Evolutionary conservation across 1,284 basidiomycete genomes (phyloP), one percentile per base, ranked within the genome.

Genomic region (Cutaneotrichosporon daszewskae): DNA sequence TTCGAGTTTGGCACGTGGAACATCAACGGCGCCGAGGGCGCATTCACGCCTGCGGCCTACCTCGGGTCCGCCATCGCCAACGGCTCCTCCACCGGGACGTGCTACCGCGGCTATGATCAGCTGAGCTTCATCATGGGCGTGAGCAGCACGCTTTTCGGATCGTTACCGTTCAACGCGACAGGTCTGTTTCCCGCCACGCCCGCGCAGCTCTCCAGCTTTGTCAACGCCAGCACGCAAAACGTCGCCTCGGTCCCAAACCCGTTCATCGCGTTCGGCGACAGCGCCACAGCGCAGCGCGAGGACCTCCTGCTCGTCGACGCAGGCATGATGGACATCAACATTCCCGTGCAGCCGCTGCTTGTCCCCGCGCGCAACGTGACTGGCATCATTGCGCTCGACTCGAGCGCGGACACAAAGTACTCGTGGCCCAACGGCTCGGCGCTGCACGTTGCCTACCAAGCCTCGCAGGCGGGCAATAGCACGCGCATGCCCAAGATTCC

Each of bases 341-440:
- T 77, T 20, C 76, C 76, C 1, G 51, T 77, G 26, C 72, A 73
- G 45, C 75, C 77, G 0, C 65, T 78, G 1, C 57, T 78, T 14
- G 64, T 74, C 48, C 71, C 73, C n/a, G 64, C 63, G 6, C 67
- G 77, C 29, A 54, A 59, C 2, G 60, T 78, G 33, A 77, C 78
- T 52, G 60, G 72, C 31, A 72, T 79, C 51, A 46, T 79, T 37
- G 76, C 75, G 0, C 66, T 76, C 22, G 77, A 79, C 55, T 62
- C 64, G 4, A 72, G 70, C 0, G 74, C 70, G 31, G 77, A 79
- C 53, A 72, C 73, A 3, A 58, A 55, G 27, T 62, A 67, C 41
- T 60, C 43, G 16, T 78, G 72, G 73, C 74, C 77, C 3, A 77
- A 78, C 56, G 74, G 74, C 2, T 69, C 73, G 0, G 62, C 73